Base-by-base conservation (phyloP, 2,329 filamentous ascomycete genomes). In the Fusarium burgessii region DNA sequence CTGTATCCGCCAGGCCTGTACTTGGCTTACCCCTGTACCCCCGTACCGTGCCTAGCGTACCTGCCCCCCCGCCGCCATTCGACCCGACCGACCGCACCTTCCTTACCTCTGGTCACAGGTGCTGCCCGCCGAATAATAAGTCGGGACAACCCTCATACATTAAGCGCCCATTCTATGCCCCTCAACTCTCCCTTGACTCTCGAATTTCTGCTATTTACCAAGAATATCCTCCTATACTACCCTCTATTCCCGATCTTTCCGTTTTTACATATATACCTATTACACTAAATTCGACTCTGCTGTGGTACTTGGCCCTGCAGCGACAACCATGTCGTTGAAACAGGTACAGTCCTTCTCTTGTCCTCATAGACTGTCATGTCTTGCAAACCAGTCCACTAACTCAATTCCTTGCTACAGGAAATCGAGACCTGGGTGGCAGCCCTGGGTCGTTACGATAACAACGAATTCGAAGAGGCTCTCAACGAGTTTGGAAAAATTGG, bases 361-460 rank as follows among this genome's bases (percentile, higher is more conserved):
- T 47, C 35, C 54, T 51, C 17, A 38, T 14, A 43, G 45, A 23
- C 33, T 12, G 40, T 25, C n/a, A 68, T 62, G 50, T 33, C 61
- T 43, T 61, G 49, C n/a, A 25, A 20, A 29, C 51, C 59, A 55
- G 62, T 27, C 67, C 49, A 66, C 73, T 76, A 56, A 74, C 60
- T 50, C 25, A 33, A 56, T 49, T 54, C 4, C n/a, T 57, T 42
- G 11, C 45, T 41, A 66, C 71, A 97, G 95, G 96, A 99, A 92
- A 99, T 99, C 82, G 95, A 98, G 85, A 97, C 94, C 52, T 99
- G 96, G 96, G 96, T 98, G 74, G 87, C 91, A 80, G 96, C 96
- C 82, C 90, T 99, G 59, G 90, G 86, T 76, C 91, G 92, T 79
- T 99, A 99, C 84, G 96, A 99, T 84, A 96, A 95, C 84, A 97